Conservation (phyloP, 371 early-diverging fungal genomes). For the Thermomucor indicae-seudaticae region DNA sequence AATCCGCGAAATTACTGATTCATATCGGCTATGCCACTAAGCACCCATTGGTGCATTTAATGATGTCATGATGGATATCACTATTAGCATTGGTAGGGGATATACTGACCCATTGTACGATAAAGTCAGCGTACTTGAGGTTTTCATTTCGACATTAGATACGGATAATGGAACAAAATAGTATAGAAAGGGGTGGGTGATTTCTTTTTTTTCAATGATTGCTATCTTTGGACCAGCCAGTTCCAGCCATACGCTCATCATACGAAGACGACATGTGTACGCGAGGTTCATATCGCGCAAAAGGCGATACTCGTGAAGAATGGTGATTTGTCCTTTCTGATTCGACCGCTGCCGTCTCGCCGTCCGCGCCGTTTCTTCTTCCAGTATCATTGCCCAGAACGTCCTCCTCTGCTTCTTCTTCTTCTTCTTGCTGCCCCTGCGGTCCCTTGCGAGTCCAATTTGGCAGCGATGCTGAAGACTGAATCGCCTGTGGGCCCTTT, state of each 20-base stretch:
- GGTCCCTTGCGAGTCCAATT: constrained; percentile 26
- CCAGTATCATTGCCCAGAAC: constrained; percentile 10
- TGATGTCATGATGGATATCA: no score
- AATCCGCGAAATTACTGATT: no score
- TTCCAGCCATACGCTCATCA: constrained; percentile 28
- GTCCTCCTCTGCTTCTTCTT: constrained; percentile 6
- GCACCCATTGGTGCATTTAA: no score
- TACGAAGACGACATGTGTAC: constrained; percentile 34
- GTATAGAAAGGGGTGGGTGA: background rate
- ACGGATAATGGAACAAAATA: background rate
- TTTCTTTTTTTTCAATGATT: background rate
- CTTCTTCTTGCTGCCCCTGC: no score
- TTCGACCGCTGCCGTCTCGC: background rate
- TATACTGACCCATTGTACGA: background rate
- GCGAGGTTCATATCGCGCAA: constrained; percentile 12
- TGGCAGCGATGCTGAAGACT: constrained; percentile 44
- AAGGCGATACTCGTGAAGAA: constrained; percentile 13
- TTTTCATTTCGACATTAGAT: background rate
- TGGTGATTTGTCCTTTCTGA: no score
- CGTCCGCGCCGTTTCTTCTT: background rate
- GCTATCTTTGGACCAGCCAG: background rate
- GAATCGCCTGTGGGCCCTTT: constrained; percentile 12
- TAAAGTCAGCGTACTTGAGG: background rate
- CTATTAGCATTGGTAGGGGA: no score
- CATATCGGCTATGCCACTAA: no score